Evolutionary conservation across 2,329 filamentous ascomycete genomes (phyloP).

Genomic region (Spiromastix sp.): DNA sequence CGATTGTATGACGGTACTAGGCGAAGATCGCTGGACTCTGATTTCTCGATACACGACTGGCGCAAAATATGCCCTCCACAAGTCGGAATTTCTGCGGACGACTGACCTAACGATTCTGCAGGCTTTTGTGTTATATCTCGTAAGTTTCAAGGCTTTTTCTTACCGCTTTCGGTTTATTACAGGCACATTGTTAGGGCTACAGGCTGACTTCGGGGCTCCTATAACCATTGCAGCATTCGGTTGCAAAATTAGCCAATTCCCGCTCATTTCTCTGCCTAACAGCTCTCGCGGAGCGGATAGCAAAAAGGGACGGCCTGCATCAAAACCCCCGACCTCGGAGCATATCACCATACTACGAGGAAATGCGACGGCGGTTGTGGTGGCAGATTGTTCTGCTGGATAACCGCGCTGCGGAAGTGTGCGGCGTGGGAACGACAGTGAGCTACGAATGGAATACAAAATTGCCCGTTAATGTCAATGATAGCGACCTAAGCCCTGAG

Average conservation of each 20-base stretch:
- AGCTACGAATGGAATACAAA: constrained; percentile 36
- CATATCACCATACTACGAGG: constrained; percentile 47
- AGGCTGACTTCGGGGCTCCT: constrained; percentile 2
- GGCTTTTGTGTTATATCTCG: constrained; percentile 45
- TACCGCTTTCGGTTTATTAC: too few relatives aligned
- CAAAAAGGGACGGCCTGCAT: constrained; percentile 59
- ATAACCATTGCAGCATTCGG: constrained; percentile 23
- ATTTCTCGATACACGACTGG: constrained; percentile 33
- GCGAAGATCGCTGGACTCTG: constrained; percentile 27
- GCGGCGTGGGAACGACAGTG: constrained; percentile 1
- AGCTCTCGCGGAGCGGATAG: constrained; percentile 56
- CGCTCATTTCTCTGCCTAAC: constrained; percentile 44
- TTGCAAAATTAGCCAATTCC: constrained; percentile 21
- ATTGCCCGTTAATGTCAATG: constrained; percentile 33
- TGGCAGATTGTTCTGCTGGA: constrained; percentile 63
- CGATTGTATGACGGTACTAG: constrained; percentile 40
- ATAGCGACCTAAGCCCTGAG: constrained; percentile 29
- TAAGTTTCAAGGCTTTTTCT: constrained; percentile 27
- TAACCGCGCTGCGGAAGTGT: constrained; percentile 50
- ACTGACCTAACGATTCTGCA: constrained; percentile 38
- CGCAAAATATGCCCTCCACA: constrained; percentile 38
- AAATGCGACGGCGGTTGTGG: constrained; percentile 61
- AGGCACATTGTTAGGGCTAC: background rate
- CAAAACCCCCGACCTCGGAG: constrained; percentile 44
- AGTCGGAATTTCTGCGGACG: constrained; percentile 31